Conservation (phyloP, 495 filamentous ascomycete genomes). For the Trichoderma asperelloides region DNA sequence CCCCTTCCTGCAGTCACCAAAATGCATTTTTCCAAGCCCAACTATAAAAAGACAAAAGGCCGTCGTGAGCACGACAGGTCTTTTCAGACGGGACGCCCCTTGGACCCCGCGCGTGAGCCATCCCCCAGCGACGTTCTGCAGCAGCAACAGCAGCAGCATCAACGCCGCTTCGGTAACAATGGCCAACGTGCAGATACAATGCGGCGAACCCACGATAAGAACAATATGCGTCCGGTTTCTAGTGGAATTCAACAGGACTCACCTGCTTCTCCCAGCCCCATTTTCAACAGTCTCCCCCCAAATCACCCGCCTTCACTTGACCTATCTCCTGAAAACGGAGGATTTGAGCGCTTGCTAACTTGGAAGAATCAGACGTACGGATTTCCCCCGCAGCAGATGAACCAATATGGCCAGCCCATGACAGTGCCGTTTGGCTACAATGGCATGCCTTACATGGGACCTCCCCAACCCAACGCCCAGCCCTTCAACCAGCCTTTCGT, state of each 20-base stretch:
- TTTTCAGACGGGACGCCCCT: constrained; percentile 23
- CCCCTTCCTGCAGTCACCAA: constrained; percentile 31
- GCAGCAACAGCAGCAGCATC: constrained; percentile 1
- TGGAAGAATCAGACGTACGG: constrained; percentile 45
- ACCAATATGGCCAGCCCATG: constrained; percentile 18
- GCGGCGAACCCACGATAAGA: constrained; percentile 1
- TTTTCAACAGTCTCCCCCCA: constrained; percentile 20
- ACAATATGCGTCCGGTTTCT: constrained; percentile 1
- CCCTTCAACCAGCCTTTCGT: constrained; percentile 42
- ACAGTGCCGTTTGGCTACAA: constrained; percentile 21
- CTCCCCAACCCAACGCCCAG: constrained; percentile 35
- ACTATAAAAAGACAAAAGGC: constrained; percentile 30
- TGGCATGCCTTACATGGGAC: constrained; percentile 35
- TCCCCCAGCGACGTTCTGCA: constrained; percentile 16
- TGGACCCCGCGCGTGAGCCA: constrained; percentile 23
- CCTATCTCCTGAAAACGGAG: constrained; percentile 58
- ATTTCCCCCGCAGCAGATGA: constrained; percentile 25
- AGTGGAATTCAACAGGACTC: constrained; percentile 13
- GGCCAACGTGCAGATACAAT: constrained; percentile 3
- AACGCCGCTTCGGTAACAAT: background rate
- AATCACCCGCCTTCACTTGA: constrained; percentile 35
- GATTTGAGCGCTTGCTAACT: constrained; percentile 71
- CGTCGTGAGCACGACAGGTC: constrained; percentile 37
- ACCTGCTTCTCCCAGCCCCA: constrained; percentile 16
- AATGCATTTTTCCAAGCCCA: constrained; percentile 17